Evolutionary conservation across 768 basidiomycete genomes (phyloP), one percentile per base, ranked within the genome.

Genomic region (Mycena capillaripes): DNA sequence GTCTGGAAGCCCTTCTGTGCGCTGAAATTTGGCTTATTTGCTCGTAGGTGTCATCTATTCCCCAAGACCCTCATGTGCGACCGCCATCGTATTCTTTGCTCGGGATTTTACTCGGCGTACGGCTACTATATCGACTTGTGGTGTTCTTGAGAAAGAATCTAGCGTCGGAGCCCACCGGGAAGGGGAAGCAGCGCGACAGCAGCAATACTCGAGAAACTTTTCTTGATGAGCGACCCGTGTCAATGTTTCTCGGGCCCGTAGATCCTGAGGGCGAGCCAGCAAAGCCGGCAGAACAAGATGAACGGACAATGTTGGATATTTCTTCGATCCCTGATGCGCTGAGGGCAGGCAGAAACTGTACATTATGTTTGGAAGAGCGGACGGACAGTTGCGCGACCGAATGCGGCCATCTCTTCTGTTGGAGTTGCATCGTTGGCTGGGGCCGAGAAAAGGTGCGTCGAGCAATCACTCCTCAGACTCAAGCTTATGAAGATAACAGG

Each of bases 341-440:
- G 3, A 85, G 93, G 63, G 89, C 87, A 14, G 85, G 89, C 11
- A 85, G 95, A 78, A 92, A 87, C 71, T 97, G 95, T 73, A 95
- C 95, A 6, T 85, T 97, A 30, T 97, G 95, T 77, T 82, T 97
- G 60, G 95, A 96, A 76, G 94, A 95, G 79, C 87, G 95, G 75
- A 95, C 93, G 0, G 89, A 91, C 69, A 95, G 90, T 75, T 92
- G 91, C 78, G 90, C 92, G 32, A 97, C 95, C 0, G 95, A 96
- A 79, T 97, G 95, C 74, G 95, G 95, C 0, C 95, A 97, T 80
- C 78, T 97, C 55, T 97, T 96, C 79, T 96, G 95, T 75, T 97
- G 95, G 95, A 90, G 86, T 75, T 97, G 95, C 76, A 94, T 97
- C 46, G 90, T 94, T 52, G 93, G 92, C 12, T 97, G 95, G 95